These are phyloP conservation scores for Paecilomyces fulvus DNA, from an alignment of 2,329 filamentous ascomycete genomes.

Conservation along the genomic window DNA sequence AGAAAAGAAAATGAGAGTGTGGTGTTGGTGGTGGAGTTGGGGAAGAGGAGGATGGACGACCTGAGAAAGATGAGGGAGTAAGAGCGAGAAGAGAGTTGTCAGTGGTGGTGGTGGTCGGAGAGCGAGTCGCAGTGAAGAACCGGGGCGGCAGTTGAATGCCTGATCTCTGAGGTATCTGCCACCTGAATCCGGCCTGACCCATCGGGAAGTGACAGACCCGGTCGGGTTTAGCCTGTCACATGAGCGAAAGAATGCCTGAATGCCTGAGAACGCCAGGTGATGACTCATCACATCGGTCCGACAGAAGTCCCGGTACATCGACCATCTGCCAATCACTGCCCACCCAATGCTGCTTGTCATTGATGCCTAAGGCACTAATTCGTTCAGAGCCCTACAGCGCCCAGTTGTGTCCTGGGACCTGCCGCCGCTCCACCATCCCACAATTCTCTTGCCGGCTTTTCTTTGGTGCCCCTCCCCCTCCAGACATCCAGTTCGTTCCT, in stretches of 20 bases:
- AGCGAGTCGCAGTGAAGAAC: conserved; percentile 18
- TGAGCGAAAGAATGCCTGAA: not conserved
- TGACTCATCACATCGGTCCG: not conserved
- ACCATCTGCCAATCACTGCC: conserved; percentile 11
- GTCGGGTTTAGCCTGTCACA: not conserved
- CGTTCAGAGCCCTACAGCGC: conserved; percentile 1
- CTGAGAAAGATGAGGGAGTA: conserved; percentile 25
- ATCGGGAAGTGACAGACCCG: not conserved
- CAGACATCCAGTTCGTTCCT: not conserved
- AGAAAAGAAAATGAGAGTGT: conserved; percentile 14
- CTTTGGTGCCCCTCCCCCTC: conserved; percentile 16
- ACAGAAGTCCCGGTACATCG: not conserved
- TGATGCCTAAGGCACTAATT: conserved; percentile 12
- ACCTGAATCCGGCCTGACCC: not conserved
- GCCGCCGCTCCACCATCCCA: conserved; percentile 7
- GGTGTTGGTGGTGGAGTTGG: conserved; percentile 18
- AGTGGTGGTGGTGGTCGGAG: conserved; percentile 12
- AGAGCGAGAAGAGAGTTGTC: conserved; percentile 23
- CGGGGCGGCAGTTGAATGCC: conserved; percentile 16
- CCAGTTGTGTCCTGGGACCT: not conserved
- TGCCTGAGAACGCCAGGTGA: not conserved
- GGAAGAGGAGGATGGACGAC: conserved; percentile 23
- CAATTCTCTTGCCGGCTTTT: conserved; percentile 18
- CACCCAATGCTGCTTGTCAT: conserved; percentile 11
- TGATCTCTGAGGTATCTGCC: conserved; percentile 18